Conservation (phyloP, 1,139 yeast genomes). For the Nakaseomyces nivariensis region DNA sequence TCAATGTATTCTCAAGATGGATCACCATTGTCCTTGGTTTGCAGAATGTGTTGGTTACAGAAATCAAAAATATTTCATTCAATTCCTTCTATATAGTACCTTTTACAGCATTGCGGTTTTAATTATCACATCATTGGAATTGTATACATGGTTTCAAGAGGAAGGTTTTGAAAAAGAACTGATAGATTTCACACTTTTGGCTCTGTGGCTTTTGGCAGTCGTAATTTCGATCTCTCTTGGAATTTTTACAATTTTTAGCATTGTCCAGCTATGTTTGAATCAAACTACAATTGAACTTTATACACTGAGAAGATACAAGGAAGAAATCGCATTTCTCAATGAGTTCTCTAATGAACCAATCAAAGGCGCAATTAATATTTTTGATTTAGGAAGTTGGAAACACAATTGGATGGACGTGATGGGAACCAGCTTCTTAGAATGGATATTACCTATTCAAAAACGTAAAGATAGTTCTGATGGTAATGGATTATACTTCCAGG, state of each 20-base stretch:
- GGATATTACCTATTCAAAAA: slow-evolving; percentile 58
- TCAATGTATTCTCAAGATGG: slow-evolving; percentile 66
- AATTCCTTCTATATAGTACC: slow-evolving; percentile 54
- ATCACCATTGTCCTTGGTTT: slow-evolving; percentile 97
- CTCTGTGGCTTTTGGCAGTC: slow-evolving; percentile 48
- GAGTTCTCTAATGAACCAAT: slow-evolving; percentile 37
- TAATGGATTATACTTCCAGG: slow-evolving; percentile 45
- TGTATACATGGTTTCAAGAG: slow-evolving; percentile 43
- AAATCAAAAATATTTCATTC: slow-evolving; percentile 73
- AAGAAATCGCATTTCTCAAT: slow-evolving; percentile 36
- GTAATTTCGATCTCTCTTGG: slow-evolving; percentile 57
- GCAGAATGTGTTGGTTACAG: slow-evolving; percentile 75
- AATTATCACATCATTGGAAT: slow-evolving; percentile 32
- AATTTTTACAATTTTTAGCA: slow-evolving; percentile 48
- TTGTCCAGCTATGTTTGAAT: slow-evolving; percentile 52
- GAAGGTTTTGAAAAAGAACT: slow-evolving; percentile 34
- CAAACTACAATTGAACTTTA: slow-evolving; percentile 76
- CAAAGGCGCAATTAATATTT: slow-evolving; percentile 40
- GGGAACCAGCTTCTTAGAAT: slow-evolving; percentile 56
- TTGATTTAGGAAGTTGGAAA: slow-evolving; percentile 52
- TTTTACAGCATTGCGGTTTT: slow-evolving; percentile 39
- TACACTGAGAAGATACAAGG: slow-evolving; percentile 46
- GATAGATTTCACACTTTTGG: slow-evolving; percentile 51
- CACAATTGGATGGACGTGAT: slow-evolving; percentile 59
- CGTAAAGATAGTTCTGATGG: slow-evolving; percentile 27